Conservation (phyloP, 2,329 filamentous ascomycete species). For the Penicillium occitanis region DNA sequence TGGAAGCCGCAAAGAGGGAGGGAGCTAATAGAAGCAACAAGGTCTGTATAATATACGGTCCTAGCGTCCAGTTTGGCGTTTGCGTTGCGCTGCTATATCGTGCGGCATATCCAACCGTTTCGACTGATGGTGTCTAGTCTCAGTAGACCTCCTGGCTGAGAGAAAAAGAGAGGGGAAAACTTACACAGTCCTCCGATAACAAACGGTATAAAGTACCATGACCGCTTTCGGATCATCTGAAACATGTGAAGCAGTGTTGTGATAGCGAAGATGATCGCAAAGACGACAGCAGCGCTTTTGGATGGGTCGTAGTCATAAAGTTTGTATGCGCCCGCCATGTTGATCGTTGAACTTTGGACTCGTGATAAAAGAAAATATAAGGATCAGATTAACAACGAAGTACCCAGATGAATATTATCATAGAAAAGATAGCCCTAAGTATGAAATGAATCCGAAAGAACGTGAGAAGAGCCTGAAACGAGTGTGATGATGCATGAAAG, state of each 20-base stretch:
- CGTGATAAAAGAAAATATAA: not conserved
- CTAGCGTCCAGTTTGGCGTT: constrained; percentile 8
- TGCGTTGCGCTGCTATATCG: constrained; percentile 12
- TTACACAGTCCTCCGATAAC: constrained; percentile 41
- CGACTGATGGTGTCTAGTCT: constrained; percentile 3
- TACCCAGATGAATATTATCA: not conserved
- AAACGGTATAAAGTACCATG: constrained; percentile 51
- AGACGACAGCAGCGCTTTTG: constrained; percentile 47
- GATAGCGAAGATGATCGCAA: constrained; percentile 48
- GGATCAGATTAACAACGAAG: not conserved
- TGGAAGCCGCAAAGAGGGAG: constrained; percentile 37
- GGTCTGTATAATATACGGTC: not conserved
- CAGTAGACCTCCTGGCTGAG: not conserved
- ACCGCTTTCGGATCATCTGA: constrained; percentile 44
- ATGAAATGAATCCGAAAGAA: not conserved
- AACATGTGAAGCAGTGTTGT: constrained; percentile 45
- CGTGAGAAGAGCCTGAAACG: not conserved
- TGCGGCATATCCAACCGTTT: constrained; percentile 10
- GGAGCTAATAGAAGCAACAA: constrained; percentile 34
- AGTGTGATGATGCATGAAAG: not conserved
- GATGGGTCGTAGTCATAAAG: constrained; percentile 48
- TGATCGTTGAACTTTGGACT: constrained; percentile 19
- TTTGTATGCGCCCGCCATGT: constrained; percentile 10
- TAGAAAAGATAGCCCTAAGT: not conserved
- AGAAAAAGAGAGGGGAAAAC: constrained; percentile 18